phyloP scores from a whole-genome alignment of 495 filamentous ascomycete genomes.

The Aspergillus conjunctus region DNA sequence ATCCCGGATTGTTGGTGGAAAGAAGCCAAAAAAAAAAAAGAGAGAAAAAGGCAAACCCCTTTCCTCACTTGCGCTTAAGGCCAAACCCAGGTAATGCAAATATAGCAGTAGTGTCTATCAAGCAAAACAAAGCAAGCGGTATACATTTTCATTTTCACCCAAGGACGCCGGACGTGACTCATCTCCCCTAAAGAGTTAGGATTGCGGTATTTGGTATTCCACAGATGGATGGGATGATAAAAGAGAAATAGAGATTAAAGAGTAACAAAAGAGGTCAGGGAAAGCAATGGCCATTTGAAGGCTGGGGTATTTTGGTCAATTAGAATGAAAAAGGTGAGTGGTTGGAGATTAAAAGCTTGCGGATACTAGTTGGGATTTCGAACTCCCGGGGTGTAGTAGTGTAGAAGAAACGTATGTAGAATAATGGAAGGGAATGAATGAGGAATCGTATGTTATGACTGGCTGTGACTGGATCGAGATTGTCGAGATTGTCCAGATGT shows the following conservation, averaged over 20 bases:
- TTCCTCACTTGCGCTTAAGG: constrained; percentile 3
- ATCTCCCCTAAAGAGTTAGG: constrained; percentile 1
- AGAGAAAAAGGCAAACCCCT: background rate
- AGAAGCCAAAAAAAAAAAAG: background rate
- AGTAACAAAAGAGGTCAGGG: too few species aligned
- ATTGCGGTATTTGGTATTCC: background rate
- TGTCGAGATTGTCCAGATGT: constrained; percentile 44
- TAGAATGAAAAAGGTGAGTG: too few species aligned
- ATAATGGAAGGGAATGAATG: background rate
- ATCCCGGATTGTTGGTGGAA: background rate
- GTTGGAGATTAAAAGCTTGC: too few species aligned
- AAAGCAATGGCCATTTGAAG: too few species aligned
- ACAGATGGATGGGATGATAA: background rate
- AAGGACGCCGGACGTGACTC: constrained; percentile 11
- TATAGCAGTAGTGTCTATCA: constrained; percentile 1
- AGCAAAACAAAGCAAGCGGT: constrained; percentile 4
- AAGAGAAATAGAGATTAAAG: background rate
- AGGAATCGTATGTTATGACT: constrained; percentile 15
- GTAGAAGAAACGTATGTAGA: background rate
- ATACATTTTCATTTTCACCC: constrained; percentile 1
- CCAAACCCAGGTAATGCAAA: constrained; percentile 3
- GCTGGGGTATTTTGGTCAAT: too few species aligned
- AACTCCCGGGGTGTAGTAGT: background rate
- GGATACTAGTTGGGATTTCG: too few species aligned
- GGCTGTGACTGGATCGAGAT: constrained; percentile 44